Base-by-base conservation (phyloP, 306 rosid species). In the Casuarina cunninghamiana region DNA sequence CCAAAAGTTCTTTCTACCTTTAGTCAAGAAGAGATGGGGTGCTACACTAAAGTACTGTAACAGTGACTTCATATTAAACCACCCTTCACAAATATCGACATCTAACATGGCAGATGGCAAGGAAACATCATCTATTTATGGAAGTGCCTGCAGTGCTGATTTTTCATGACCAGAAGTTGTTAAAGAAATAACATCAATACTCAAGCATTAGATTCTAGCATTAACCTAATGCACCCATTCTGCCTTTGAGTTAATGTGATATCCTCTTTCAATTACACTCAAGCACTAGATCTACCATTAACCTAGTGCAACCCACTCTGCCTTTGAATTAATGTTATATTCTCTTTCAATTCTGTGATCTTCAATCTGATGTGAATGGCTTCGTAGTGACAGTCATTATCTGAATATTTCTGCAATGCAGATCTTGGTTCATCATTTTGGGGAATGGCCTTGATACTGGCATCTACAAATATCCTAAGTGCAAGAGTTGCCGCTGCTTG, bases 351-450 rank as follows among this genome's bases (percentile, higher is more conserved):
- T 8, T 65, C 13, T 69, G 43, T 67, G 39, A 54, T 73, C 72
- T 77, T 75, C 77, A 69, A 80, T 77, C 74, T 77, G 44, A 69
- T 67, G 38, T 65, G 68, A 58, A 11, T 51, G 77, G 54, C 42
- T 71, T 76, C 70, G 63, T 37, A 55, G 49, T 77, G 77, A 75
- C 50, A 76, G 78, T 81, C 65, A 81, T 71, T 44, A 19, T 83
- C 71, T 80, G 58, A 78, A 12, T 70, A 44, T 41, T 66, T 17
- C 42, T 67, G 51, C 38, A 83, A 72, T 73, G 61, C 76, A 94
- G 98, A 94, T 87, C 93, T 94, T 43, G 98, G 98, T 69, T 94
- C 98, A 53, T 94, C 98, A 69, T 92, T 94, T 86, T 94, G 98
- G 98, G 98, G 98, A 82, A 89, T 92, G 98, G 80, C 87, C 76